Conservation (phyloP, 2,329 filamentous ascomycete genomes). For the Stagonosporopsis vannaccii region DNA sequence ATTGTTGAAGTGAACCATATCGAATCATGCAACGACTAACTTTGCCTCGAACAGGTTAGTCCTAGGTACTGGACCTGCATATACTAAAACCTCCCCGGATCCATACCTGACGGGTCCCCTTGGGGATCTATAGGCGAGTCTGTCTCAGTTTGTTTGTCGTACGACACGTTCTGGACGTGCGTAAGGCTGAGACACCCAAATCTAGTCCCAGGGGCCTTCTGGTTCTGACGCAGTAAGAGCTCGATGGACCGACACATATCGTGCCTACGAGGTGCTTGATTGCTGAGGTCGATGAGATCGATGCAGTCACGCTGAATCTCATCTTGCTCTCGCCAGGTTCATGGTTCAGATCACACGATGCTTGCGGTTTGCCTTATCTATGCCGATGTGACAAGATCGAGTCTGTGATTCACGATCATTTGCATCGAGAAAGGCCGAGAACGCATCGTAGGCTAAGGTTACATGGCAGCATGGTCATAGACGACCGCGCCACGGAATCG, state of each 20-base stretch:
- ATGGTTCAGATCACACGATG: constrained; percentile 2
- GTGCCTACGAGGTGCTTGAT: not conserved
- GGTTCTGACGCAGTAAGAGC: not conserved
- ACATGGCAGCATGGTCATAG: constrained; percentile 3
- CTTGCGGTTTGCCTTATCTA: not conserved
- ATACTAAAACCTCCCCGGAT: constrained; percentile 21
- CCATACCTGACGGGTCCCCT: constrained; percentile 19
- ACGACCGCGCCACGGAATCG: not conserved
- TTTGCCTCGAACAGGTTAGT: constrained; percentile 14
- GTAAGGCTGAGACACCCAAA: constrained; percentile 38
- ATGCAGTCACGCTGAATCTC: constrained; percentile 10
- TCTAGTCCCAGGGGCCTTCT: constrained; percentile 25
- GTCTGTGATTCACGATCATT: not conserved
- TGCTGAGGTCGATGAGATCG: not conserved
- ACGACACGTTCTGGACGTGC: constrained; percentile 37
- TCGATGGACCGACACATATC: not conserved
- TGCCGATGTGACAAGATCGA: not conserved
- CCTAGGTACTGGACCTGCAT: constrained; percentile 9
- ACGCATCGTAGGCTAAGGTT: not conserved
- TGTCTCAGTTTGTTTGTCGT: constrained; percentile 25
- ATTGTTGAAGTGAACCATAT: constrained; percentile 10
- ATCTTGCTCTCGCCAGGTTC: not conserved
- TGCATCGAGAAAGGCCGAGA: not conserved
- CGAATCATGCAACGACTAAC: constrained; percentile 9
- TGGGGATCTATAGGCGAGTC: constrained; percentile 16